Evolutionary conservation across 2,329 filamentous ascomycete species (phyloP).

Genomic region (Tolypocladium paradoxum): DNA sequence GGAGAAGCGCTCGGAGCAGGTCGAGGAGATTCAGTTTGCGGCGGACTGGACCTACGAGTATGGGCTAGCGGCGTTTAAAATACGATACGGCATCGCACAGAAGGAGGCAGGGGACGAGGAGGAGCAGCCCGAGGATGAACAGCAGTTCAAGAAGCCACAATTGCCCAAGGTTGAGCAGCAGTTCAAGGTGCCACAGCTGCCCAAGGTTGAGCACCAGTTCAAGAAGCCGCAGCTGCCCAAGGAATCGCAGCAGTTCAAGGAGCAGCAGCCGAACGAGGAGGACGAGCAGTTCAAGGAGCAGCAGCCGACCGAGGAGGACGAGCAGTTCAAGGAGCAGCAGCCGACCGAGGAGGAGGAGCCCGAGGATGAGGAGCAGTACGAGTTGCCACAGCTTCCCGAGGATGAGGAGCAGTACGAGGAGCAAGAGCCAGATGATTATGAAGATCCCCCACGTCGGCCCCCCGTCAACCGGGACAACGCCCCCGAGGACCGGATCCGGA

Average conservation of each 20-base stretch:
- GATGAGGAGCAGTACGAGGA: too few species aligned
- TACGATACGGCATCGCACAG: constrained; percentile 4
- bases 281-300: neutral
- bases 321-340: neutral
- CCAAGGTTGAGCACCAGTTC: neutral
- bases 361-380: too few species aligned
- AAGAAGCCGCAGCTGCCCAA: neutral
- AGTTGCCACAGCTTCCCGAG: too few species aligned
- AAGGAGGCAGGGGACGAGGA: neutral
- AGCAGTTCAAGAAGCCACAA: neutral
- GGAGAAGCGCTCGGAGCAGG: constrained; percentile 2
- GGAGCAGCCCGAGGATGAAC: neutral
- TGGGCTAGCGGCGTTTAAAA: constrained; percentile 11
- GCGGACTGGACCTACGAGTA: constrained; percentile 17
- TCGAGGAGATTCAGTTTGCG: constrained; percentile 16
- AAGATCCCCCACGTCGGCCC: neutral
- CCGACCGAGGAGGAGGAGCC: neutral
- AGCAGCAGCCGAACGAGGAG: too few species aligned
- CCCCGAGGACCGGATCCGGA: constrained; percentile 3
- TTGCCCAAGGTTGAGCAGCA: neutral
- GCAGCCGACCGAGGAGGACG: too few species aligned
- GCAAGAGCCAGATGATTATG: neutral
- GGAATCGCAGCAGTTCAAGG: neutral
- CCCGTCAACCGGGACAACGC: neutral
- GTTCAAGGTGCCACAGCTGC: neutral